Evolutionary conservation across 2,329 filamentous ascomycete genomes (phyloP), one percentile per base, ranked within the genome.

Genomic region (Aspergillus clavatus): DNA sequence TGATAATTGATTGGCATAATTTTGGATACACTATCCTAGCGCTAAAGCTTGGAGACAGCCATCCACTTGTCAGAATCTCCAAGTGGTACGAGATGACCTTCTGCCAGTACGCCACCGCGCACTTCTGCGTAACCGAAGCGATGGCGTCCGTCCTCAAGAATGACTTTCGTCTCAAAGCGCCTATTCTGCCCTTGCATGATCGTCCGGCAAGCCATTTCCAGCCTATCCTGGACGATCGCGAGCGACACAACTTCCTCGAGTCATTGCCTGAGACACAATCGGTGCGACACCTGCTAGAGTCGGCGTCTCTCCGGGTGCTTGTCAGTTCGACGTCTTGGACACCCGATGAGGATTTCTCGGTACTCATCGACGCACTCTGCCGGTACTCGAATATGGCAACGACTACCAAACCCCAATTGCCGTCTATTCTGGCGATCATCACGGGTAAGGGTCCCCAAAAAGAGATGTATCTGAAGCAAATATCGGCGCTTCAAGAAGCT

Each of bases 281-380:
- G 7, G 70, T 84, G 39, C 81, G 81, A 0, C 63, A 77, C 6
- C 72, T 78, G 41, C 79, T 91, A 24, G 61, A 80, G 18, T 69
- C 74, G 12, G 79, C 80, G 4, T 72, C 72, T 7, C 79, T 80
- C 43, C 82, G 79, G 23, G 76, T 98, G 2, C 70, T 98, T 6
- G 87, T 97, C 28, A 95, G 88, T 70, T 93, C 89, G 46, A 98
- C 93, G 0, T 96, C 90, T 8, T 98, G 93, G 93, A 98, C 93
- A 0, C 81, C 89, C 0, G 93, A 98, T 60, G 93, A 98, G 66
- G 91, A 98, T 67, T 97, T 98, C 64, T 84, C 83, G 1, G 70
- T 98, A 4, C 77, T 98, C 2, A 83, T 98, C 3, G 82, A 89
- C 40, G 90, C 89, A 0, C 74, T 98, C 0, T 82, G 87, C 8